Percentiles rank a stretch among this genome's conserved stretches.
Conservation (phyloP, 176 grass and related monocot species). For the Avena atlantica region DNA sequence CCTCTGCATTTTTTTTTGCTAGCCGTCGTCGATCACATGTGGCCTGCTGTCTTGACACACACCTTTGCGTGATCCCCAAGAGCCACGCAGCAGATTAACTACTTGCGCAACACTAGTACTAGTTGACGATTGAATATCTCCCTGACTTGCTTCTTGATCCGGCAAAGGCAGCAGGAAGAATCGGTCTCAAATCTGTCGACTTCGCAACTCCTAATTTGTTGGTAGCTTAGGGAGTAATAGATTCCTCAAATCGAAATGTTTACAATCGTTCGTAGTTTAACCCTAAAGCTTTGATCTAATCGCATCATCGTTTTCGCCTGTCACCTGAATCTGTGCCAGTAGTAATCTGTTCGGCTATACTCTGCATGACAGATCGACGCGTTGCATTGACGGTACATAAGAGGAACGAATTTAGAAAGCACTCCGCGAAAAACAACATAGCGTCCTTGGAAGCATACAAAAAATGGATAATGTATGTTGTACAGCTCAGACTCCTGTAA, state of each 20-base stretch:
- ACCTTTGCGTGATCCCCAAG: constrained; percentile 1
- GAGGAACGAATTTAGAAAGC: too few species aligned
- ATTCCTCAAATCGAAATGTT: background rate
- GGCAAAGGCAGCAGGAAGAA: background rate
- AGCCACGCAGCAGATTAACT: constrained; percentile 29
- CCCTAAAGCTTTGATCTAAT: background rate
- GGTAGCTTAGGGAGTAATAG: background rate
- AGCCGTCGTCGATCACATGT: background rate
- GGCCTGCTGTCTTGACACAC: constrained; percentile 30
- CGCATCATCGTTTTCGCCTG: too few species aligned
- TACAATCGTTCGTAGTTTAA: background rate
- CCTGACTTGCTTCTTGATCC: constrained; percentile 42
- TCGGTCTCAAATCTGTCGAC: constrained; percentile 40
- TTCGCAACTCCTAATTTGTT: constrained; percentile 20
- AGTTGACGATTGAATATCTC: background rate
- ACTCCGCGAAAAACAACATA: too few species aligned
- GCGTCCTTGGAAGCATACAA: too few species aligned
- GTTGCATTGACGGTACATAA: too few species aligned
- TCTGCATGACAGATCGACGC: too few species aligned
- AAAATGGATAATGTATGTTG: too few species aligned
- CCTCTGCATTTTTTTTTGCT: background rate
- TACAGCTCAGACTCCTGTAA: too few species aligned
- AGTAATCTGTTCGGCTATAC: too few species aligned
- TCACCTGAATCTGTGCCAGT: too few species aligned
- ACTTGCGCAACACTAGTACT: background rate